phyloP scores from a whole-genome alignment of 1,139 yeast genomes.

The Ogataea hybrid region DNA sequence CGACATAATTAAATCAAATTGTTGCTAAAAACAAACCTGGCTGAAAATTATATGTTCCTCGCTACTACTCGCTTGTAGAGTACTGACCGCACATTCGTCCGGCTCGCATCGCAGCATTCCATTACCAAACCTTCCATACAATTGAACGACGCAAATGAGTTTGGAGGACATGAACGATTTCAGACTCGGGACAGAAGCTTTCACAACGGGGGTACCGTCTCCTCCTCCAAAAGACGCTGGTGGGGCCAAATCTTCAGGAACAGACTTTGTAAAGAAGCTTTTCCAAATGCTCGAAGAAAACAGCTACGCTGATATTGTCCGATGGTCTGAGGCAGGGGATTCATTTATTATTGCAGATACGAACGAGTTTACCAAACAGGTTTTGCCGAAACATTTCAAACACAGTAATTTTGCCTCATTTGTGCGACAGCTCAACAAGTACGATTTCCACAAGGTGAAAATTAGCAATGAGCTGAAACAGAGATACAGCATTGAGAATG shows the following conservation, averaged over 20 bases:
- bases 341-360: slow-evolving; percentile 88
- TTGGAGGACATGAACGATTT: slow-evolving; percentile 6
- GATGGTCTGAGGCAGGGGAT: slow-evolving; percentile 83
- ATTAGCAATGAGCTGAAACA: slow-evolving; percentile 27
- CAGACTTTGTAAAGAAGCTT: slow-evolving; percentile 74
- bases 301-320: slow-evolving; percentile 65
- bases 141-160: background rate
- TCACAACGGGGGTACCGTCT: slow-evolving; percentile 3
- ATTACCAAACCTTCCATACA: no score
- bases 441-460: slow-evolving; percentile 94
- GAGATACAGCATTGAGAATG: slow-evolving; percentile 64
- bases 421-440: slow-evolving; percentile 91
- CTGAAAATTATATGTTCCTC: background rate
- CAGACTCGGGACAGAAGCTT: slow-evolving; percentile 8
- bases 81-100: no score
- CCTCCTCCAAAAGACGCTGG: slow-evolving; percentile 6
- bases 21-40: slow-evolving; percentile 8
- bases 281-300: slow-evolving; percentile 85
- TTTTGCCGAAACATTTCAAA: slow-evolving; percentile 87
- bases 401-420: slow-evolving; percentile 93
- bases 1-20: background rate
- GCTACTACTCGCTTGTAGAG: background rate
- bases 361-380: slow-evolving; percentile 80
- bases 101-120: no score
- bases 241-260: slow-evolving; percentile 27